A percentile compares a stretch with the other conserved stretches of the same genome.
Conservation (phyloP, 257 asterid genomes). For the Plectranthus barbatus region DNA sequence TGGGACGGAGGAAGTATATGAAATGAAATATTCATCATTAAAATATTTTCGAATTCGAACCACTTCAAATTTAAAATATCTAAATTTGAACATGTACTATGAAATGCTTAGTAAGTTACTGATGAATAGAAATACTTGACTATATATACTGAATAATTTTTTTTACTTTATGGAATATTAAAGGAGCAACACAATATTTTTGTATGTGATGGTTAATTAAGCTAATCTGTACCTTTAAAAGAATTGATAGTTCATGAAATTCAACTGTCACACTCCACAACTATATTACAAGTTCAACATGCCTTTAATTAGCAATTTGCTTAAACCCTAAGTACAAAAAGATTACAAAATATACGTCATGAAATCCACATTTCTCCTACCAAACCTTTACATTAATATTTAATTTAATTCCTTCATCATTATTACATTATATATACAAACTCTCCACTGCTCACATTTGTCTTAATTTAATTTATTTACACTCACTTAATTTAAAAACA, state of each 20-base stretch:
- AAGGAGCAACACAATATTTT: too few relatives aligned
- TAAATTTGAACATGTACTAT: too few relatives aligned
- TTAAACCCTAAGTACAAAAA: slow-evolving; percentile 34
- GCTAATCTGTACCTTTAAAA: not conserved
- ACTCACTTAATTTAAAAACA: slow-evolving; percentile 8
- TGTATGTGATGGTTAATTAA: not conserved
- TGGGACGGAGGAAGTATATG: too few relatives aligned
- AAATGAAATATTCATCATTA: too few relatives aligned
- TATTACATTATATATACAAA: slow-evolving; percentile 11
- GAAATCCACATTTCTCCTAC: slow-evolving; percentile 58
- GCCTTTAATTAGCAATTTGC: slow-evolving; percentile 36
- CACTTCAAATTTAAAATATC: too few relatives aligned
- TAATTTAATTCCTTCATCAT: not conserved
- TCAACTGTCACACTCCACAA: slow-evolving; percentile 29
- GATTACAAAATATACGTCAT: slow-evolving; percentile 1
- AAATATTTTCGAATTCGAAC: too few relatives aligned
- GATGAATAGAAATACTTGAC: too few relatives aligned
- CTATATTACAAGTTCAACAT: slow-evolving; percentile 49
- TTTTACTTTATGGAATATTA: not conserved
- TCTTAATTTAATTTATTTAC: not conserved
- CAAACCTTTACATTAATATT: slow-evolving; percentile 14
- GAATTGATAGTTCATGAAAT: slow-evolving; percentile 13
- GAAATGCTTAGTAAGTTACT: too few relatives aligned
- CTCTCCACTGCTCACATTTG: slow-evolving; percentile 7
- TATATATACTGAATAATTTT: too few relatives aligned